Evolutionary conservation across 164 flowering plant genomes (phyloP).

Genomic region (Stephania yunnanensis): DNA sequence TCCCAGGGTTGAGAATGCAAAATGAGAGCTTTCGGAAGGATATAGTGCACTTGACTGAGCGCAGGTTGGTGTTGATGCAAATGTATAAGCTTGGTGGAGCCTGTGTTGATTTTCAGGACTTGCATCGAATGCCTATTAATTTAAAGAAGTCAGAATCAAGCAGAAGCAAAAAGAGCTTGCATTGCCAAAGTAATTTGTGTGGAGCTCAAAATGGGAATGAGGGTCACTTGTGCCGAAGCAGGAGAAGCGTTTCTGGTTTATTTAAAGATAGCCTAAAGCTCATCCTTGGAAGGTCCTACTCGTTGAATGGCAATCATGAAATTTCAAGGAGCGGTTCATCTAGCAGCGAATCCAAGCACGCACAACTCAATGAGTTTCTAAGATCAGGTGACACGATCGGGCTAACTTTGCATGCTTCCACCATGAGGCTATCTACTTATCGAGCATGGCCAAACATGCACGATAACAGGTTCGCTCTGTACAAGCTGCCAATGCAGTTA

Average conservation of each 20-base stretch:
- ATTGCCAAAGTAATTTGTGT: slow-evolving; percentile 22
- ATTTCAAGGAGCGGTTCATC: slow-evolving; percentile 36
- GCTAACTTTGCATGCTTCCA: slow-evolving; percentile 53
- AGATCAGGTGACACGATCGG: slow-evolving; percentile 55
- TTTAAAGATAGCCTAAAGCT: slow-evolving; percentile 51
- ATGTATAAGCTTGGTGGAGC: slow-evolving; percentile 38
- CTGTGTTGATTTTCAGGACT: slow-evolving; percentile 19
- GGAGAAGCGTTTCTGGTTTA: slow-evolving; percentile 45
- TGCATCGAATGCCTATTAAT: slow-evolving; percentile 27
- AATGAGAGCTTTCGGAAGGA: slow-evolving; percentile 32
- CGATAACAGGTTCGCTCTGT: slow-evolving; percentile 76
- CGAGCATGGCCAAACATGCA: slow-evolving; percentile 96
- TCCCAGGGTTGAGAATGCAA: slow-evolving; percentile 42
- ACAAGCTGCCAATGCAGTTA: slow-evolving; percentile 58
- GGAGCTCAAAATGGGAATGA: slow-evolving; percentile 30
- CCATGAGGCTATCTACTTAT: slow-evolving; percentile 52
- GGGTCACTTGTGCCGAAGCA: slow-evolving; percentile 23
- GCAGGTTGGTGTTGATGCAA: slow-evolving; percentile 47
- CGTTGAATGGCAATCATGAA: slow-evolving; percentile 24
- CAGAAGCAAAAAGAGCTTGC: slow-evolving; percentile 43
- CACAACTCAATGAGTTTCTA: slow-evolving; percentile 63
- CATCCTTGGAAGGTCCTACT: slow-evolving; percentile 49
- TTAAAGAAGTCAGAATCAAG: slow-evolving; percentile 37
- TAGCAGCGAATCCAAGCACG: slow-evolving; percentile 51
- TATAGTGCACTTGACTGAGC: slow-evolving; percentile 33